These are phyloP conservation scores for Cyclaneusma minus DNA, from an alignment of 2,329 filamentous ascomycete species.

Conservation along the genomic window DNA sequence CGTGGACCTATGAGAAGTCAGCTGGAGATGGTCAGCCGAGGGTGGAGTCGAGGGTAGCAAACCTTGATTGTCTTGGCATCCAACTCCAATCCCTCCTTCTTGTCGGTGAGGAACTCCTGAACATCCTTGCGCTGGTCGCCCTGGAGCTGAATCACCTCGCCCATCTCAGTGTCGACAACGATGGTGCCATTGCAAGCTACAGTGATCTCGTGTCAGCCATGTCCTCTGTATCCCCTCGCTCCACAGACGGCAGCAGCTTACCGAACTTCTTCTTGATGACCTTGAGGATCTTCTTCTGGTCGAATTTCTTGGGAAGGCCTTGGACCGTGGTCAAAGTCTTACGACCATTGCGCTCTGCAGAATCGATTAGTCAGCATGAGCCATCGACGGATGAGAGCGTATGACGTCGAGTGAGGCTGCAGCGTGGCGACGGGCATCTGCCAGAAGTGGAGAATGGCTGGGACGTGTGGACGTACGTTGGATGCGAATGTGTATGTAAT, in stretches of 20 bases:
- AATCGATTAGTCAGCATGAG: conserved; percentile 23
- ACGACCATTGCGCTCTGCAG: conserved; percentile 96
- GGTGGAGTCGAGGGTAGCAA: conserved; percentile 7
- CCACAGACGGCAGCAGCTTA: conserved; percentile 26
- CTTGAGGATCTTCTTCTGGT: conserved; percentile 99
- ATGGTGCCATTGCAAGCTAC: conserved; percentile 99
- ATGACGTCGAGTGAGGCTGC: conserved; percentile 4
- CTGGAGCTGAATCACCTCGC: conserved; percentile 98
- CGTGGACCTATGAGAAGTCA: conserved; percentile 35
- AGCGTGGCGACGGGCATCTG: neutral
- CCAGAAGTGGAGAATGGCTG: conserved; percentile 1
- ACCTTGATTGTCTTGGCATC: conserved; percentile 97
- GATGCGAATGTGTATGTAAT: conserved; percentile 99
- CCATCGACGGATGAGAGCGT: conserved; percentile 5
- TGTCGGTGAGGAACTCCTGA: conserved; percentile 91
- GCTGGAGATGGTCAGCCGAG: conserved; percentile 5
- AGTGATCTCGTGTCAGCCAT: conserved; percentile 10
- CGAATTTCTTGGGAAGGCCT: conserved; percentile 96
- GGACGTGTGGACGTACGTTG: conserved; percentile 56
- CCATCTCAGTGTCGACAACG: conserved; percentile 89
- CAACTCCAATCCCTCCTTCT: conserved; percentile 86
- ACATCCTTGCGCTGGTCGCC: conserved; percentile 99
- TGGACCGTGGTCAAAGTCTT: conserved; percentile 99
- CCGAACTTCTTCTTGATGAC: conserved; percentile 99
- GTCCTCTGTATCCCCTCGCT: neutral